These are phyloP conservation scores for Sisymbrium irio DNA, from an alignment of 345 rosid species.

Conservation along the genomic window DNA sequence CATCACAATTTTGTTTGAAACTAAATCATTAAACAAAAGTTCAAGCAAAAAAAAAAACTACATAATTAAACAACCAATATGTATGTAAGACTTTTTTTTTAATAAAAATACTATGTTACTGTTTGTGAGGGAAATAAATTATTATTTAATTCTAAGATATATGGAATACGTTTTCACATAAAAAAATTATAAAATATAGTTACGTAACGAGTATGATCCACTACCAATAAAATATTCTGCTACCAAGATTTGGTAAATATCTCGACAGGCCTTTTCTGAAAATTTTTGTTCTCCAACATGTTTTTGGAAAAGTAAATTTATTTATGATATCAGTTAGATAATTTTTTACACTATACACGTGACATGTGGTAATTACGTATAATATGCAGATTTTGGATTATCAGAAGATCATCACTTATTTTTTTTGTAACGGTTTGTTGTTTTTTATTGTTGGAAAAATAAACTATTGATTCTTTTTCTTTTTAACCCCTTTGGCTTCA, in stretches of 20 bases:
- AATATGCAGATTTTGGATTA: no score
- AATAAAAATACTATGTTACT: background rate
- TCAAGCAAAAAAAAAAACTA: no score
- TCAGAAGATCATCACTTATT: no score
- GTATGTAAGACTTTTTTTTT: background rate
- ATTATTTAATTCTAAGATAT: background rate
- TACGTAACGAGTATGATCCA: slow-evolving; percentile 24
- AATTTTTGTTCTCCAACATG: background rate
- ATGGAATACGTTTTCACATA: slow-evolving; percentile 2
- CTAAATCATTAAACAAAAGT: background rate
- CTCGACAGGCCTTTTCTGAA: slow-evolving; percentile 13
- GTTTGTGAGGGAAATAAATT: background rate
- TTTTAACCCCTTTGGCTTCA: background rate
- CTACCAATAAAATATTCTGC: slow-evolving; percentile 17
- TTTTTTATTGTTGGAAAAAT: background rate
- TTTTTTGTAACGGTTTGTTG: background rate
- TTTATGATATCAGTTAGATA: slow-evolving; percentile 5
- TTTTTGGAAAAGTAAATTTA: background rate
- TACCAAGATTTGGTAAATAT: slow-evolving; percentile 20
- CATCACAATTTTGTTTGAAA: background rate
- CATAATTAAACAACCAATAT: background rate
- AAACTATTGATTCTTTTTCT: background rate
- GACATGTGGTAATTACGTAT: background rate
- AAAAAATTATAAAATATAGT: background rate
- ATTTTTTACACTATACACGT: background rate